Evolutionary conservation across 2,329 filamentous ascomycete genomes (phyloP), one percentile per base, ranked within the genome.

Genomic region (Verticillium isaacii): DNA sequence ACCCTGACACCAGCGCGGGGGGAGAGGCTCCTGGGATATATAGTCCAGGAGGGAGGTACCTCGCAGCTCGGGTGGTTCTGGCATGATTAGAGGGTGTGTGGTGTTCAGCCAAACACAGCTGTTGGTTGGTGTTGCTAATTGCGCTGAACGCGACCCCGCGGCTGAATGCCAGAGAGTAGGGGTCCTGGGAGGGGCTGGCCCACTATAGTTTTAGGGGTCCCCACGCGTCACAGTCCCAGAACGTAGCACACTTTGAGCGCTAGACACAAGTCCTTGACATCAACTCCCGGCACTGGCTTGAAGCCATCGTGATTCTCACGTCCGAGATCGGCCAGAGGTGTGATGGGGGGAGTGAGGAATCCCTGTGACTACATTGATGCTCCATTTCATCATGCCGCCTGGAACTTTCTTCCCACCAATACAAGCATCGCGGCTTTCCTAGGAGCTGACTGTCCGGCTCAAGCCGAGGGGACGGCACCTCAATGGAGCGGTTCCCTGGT

Each of bases 1-100:
- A n/a, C 45, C 52, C 59, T 61, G 56, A 57, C 67, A 70, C 11
- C 55, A 36, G 66, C 65, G 23, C 11, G 9, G 36, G 9, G 45
- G 45, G 6, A 23, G 45, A 52, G 45, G 45, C 12, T 23, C 45
- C 19, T 23, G 9, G 45, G 45, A 14, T 9, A 23, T 52, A 19
- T 52, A 52, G n/a, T 52, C 45, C 5, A 52, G 19, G 19, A 19
- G 45, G n/a, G 8, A 19, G 6, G 4, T 8, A 12, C 19, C n/a
- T 52, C 3, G 45, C 11, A 23, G n/a, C 19, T 6, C 19, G 19
- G 45, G 19, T n/a, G 7, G 9, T 52, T n/a, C 5, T 3, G n/a
- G n/a, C 19, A 52, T 52, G 45, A 4, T 23, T 23, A 5, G 39
- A n/a, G 39, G n/a, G 6, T n/a, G 39, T 45, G 39, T 45, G 39